These are phyloP conservation scores for Cucumis hystrix DNA, from an alignment of 306 rosid species.

Conservation along the genomic window DNA sequence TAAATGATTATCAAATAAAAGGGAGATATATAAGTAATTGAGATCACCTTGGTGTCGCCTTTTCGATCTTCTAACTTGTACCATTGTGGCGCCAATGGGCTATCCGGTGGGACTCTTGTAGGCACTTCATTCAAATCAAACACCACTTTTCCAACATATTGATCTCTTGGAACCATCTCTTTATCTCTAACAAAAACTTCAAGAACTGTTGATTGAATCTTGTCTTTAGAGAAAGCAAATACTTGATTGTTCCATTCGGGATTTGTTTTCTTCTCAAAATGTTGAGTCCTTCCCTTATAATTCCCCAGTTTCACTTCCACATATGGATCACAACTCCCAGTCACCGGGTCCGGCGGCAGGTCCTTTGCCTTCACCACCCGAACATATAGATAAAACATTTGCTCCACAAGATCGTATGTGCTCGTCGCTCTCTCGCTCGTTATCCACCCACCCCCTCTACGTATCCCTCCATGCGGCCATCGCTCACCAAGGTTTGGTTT, in stretches of 20 bases:
- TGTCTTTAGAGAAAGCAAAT: constrained; percentile 72
- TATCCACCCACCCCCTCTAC: constrained; percentile 66
- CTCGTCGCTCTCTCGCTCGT: constrained; percentile 66
- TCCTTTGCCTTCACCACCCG: constrained; percentile 69
- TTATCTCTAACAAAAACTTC: constrained; percentile 51
- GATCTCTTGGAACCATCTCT: constrained; percentile 55
- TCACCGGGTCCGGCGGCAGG: constrained; percentile 45
- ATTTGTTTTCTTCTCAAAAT: constrained; percentile 55
- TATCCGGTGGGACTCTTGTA: constrained; percentile 79
- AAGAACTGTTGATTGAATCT: constrained; percentile 49
- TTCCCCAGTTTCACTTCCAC: constrained; percentile 68
- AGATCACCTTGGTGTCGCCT: constrained; percentile 21
- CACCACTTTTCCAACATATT: constrained; percentile 45
- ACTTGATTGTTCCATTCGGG: constrained; percentile 73
- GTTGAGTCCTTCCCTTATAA: constrained; percentile 59
- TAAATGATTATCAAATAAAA: not conserved
- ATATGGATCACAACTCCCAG: constrained; percentile 54
- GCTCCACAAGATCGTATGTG: constrained; percentile 76
- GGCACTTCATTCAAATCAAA: constrained; percentile 81
- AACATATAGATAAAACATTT: constrained; percentile 69
- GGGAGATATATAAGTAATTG: no score
- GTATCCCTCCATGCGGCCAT: constrained; percentile 83
- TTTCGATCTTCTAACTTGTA: constrained; percentile 38
- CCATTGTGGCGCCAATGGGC: constrained; percentile 87
- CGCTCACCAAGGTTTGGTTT: constrained; percentile 66